Evolutionary conservation across 805 yeast species (phyloP).

Genomic region (Teunomyces funiuensis): DNA sequence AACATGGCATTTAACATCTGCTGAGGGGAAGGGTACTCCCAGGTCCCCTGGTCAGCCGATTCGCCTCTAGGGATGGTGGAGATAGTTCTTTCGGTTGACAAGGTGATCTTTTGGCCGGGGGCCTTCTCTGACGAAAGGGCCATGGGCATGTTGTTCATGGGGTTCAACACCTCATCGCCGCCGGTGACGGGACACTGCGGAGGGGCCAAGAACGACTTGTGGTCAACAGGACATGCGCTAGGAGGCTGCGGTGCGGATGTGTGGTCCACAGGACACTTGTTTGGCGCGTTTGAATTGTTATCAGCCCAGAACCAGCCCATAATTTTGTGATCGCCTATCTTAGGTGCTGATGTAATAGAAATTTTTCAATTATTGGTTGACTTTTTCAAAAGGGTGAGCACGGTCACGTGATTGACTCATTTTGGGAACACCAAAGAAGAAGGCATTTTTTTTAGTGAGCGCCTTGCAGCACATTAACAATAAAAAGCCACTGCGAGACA

Average conservation of each 20-base stretch:
- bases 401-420: too few relatives aligned
- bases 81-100: constrained; percentile 81
- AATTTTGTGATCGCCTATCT: background rate
- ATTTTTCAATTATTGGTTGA: background rate
- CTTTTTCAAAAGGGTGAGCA: background rate
- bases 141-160: constrained; percentile 87
- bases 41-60: constrained; percentile 61
- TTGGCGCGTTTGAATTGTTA: constrained; percentile 8
- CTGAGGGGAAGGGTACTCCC: constrained; percentile 99
- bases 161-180: constrained; percentile 53
- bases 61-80: constrained; percentile 88
- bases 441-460: too few relatives aligned
- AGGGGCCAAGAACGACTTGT: constrained; percentile 19
- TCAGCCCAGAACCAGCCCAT: constrained; percentile 96
- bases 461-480: too few relatives aligned
- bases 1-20: constrained; percentile 99
- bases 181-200: constrained; percentile 40
- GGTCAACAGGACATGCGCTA: constrained; percentile 34
- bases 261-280: constrained; percentile 45
- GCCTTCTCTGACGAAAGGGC: constrained; percentile 62
- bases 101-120: constrained; percentile 75
- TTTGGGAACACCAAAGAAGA: too few relatives aligned
- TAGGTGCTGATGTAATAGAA: constrained; percentile 1
- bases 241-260: constrained; percentile 13
- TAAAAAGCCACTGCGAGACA: too few relatives aligned